A percentile compares a stretch with the other conserved stretches of the same genome.
phyloP scores from a whole-genome alignment of 345 rosid genomes.

The Acer negundo region DNA sequence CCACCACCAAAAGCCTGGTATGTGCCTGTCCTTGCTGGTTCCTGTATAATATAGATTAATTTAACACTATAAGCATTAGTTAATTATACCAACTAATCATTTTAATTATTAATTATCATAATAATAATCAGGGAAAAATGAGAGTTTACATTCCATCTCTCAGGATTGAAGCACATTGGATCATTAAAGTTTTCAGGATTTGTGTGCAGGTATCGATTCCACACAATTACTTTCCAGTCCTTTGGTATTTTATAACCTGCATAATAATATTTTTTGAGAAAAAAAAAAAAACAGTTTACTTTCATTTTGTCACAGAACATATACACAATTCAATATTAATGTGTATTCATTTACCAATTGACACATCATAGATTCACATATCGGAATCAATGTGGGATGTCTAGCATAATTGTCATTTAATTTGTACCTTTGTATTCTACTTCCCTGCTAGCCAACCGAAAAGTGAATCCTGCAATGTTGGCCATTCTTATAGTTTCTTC shows the following conservation, averaged over 20 bases:
- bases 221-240: conserved; percentile 38
- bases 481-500: conserved; percentile 48
- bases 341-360: too few relatives aligned
- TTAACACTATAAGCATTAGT: neutral
- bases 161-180: conserved; percentile 44
- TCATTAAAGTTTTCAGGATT: conserved; percentile 34
- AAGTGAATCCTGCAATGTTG: conserved; percentile 23
- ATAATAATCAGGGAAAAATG: neutral
- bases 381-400: too few relatives aligned
- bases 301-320: too few relatives aligned
- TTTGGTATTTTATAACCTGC: conserved; percentile 46
- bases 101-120: too few relatives aligned
- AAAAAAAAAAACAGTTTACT: too few relatives aligned
- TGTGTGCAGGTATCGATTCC: conserved; percentile 41
- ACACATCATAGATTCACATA: too few relatives aligned
- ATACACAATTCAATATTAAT: too few relatives aligned
- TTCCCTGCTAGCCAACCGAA: conserved; percentile 26
- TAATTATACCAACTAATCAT: too few relatives aligned
- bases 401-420: too few relatives aligned
- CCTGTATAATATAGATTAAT: conserved; percentile 11
- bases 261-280: neutral
- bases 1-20: conserved; percentile 47
- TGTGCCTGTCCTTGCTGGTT: conserved; percentile 27
- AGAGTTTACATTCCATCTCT: conserved; percentile 42
- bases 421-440: conserved; percentile 32